These are phyloP conservation scores for Fusarium foetens DNA, from an alignment of 2,329 filamentous ascomycete genomes.

Conservation along the genomic window DNA sequence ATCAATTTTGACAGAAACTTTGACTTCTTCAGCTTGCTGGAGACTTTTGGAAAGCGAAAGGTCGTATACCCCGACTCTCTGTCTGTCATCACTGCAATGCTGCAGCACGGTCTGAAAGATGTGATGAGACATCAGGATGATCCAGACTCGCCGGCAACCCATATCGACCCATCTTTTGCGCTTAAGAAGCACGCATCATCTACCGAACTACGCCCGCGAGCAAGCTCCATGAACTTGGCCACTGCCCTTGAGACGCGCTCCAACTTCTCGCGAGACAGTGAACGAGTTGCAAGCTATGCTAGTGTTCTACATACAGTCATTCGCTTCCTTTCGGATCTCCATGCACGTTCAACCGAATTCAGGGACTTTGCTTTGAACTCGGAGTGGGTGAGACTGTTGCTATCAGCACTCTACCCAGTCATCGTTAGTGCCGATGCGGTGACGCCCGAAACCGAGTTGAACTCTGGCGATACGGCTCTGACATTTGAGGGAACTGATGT, in stretches of 20 bases:
- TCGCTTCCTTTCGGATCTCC: conserved; percentile 81
- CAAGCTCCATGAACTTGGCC: conserved; percentile 74
- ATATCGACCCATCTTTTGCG: conserved; percentile 4
- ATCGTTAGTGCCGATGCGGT: conserved; percentile 88
- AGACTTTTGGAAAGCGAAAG: conserved; percentile 75
- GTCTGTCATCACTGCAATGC: conserved; percentile 83
- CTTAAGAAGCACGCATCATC: conserved; percentile 23
- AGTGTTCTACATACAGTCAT: conserved; percentile 79
- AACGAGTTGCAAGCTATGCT: conserved; percentile 63
- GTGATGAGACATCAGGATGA: conserved; percentile 71
- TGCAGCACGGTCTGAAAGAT: conserved; percentile 84
- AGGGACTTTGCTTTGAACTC: conserved; percentile 84
- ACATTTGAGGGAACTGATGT: conserved; percentile 89
- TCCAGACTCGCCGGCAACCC: conserved; percentile 62
- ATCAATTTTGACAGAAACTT: conserved; percentile 79
- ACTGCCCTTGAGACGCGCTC: conserved; percentile 65
- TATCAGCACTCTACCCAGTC: conserved; percentile 85
- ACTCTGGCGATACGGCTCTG: conserved; percentile 81
- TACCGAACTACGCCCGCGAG: conserved; percentile 52
- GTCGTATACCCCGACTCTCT: conserved; percentile 82
- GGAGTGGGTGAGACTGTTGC: conserved; percentile 81
- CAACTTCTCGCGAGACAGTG: conserved; percentile 52
- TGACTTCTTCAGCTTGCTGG: conserved; percentile 77
- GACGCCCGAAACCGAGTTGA: conserved; percentile 85
- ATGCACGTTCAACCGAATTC: conserved; percentile 79